Conservation (phyloP, 2,329 filamentous ascomycete species). For the Daldinia sp. region DNA sequence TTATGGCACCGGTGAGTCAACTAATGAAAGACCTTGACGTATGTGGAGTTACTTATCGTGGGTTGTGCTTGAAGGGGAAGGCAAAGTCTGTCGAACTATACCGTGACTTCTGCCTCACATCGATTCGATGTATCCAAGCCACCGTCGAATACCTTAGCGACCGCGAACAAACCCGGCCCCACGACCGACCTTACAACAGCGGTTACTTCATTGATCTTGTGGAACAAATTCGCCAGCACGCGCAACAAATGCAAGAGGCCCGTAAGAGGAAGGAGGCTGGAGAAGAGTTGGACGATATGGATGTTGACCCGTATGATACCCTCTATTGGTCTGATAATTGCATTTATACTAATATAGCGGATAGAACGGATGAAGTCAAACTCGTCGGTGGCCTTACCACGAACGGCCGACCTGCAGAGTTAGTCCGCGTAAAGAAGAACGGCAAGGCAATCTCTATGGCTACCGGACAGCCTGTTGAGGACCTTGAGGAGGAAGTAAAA, state of each 20-base stretch:
- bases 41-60: constrained; percentile 76
- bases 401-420: constrained; percentile 84
- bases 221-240: constrained; percentile 92
- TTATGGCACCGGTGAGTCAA: constrained; percentile 92
- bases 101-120: constrained; percentile 89
- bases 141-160: constrained; percentile 89
- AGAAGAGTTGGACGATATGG: constrained; percentile 66
- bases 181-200: constrained; percentile 92
- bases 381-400: constrained; percentile 84
- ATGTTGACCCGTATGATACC: constrained; percentile 67
- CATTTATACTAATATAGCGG: constrained; percentile 45
- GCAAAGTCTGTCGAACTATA: constrained; percentile 78
- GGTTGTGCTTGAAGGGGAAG: constrained; percentile 80
- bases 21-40: constrained; percentile 63
- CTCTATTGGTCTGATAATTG: constrained; percentile 17
- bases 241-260: constrained; percentile 81
- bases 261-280: constrained; percentile 72
- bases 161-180: constrained; percentile 84
- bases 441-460: constrained; percentile 84
- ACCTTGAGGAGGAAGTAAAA: constrained; percentile 60
- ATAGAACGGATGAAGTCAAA: constrained; percentile 75
- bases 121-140: constrained; percentile 89
- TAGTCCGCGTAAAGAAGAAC: constrained; percentile 84
- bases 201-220: constrained; percentile 97
- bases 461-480: constrained; percentile 73